These are phyloP conservation scores for Tetrapyrgos nigripes DNA, from an alignment of 1,284 basidiomycete genomes.

Conservation along the genomic window DNA sequence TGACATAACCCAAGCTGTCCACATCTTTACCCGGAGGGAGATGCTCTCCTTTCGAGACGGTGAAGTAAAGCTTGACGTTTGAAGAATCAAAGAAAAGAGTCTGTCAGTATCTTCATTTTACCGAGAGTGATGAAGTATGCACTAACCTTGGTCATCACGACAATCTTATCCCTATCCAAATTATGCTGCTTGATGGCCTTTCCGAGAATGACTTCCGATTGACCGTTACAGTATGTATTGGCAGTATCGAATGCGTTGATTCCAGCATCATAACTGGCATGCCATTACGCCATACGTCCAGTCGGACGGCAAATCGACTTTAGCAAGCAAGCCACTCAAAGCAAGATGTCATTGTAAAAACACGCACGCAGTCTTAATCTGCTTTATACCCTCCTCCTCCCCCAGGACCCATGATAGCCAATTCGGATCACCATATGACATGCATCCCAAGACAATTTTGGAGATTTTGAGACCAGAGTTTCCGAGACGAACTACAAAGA, in stretches of 20 bases:
- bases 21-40: background rate
- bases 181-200: constrained; percentile 78
- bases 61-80: background rate
- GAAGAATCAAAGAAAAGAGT: too few species aligned
- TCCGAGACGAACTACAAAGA: constrained; percentile 48
- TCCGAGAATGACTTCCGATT: constrained; percentile 77
- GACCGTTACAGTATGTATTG: constrained; percentile 73
- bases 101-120: too few species aligned
- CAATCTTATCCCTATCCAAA: constrained; percentile 79
- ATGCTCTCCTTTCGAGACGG: background rate
- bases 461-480: constrained; percentile 59
- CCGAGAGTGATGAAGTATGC: too few species aligned
- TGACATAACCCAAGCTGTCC: constrained; percentile 56
- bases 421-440: constrained; percentile 53
- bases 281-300: background rate
- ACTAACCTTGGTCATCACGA: constrained; percentile 77
- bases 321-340: too few species aligned
- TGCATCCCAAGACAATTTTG: constrained; percentile 54
- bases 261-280: constrained; percentile 51
- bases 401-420: constrained; percentile 63
- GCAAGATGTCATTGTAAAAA: background rate
- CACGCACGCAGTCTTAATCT: constrained; percentile 58
- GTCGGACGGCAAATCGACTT: background rate
- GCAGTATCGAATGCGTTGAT: constrained; percentile 77
- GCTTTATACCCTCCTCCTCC: constrained; percentile 62